Evolutionary conservation across 345 rosid species (phyloP), one percentile per base, ranked within the genome.

Genomic region (Eucalyptus brandiana): DNA sequence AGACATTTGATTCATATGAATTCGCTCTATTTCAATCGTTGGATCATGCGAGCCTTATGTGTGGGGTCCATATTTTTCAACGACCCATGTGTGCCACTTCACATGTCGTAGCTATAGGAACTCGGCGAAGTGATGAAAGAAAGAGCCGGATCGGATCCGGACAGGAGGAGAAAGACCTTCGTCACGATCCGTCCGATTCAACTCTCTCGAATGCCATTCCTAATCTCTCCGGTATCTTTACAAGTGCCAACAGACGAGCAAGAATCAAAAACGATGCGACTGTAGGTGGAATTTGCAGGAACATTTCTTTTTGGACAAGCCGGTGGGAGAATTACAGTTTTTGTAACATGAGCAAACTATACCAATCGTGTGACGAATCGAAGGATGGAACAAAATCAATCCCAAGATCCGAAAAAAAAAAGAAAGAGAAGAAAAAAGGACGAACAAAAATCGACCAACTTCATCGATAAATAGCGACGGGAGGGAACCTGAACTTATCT

Each of bases 381-480:
- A 72, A 72, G 81, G 45, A 6, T 6, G 45, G 26, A 40, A 19
- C 26, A 37, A 72, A 72, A 9, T 72, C 81, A 4, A 72, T 40
- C 81, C 45, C 81, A 72, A 19, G 81, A 72, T 72, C 81, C 45
- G 3, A 11, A 37, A 37, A 72, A 5, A 17, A 3, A 17, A 16
- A 4, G 16, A 32, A 18, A 19, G 14, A 37, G 11, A 34, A 69
- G 12, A 69, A 34, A 67, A 17, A 32, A 9, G 4, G 80, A 18
- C 11, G 6, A 32, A 34, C 86, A 89, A 90, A 86, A 88, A 40
- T 48, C 69, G 16, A 88, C 28, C 88, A 34, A 37, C 48, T 86
- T 96, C 94, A 97, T 53, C 92, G 93, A 91, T 95, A 94, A 87
- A 96, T 92, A 67, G 91, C 92, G 87, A 95, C 94, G 51, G 94